These are phyloP conservation scores for Termitomyces sp. DNA, from an alignment of 768 basidiomycete genomes.

Conservation along the genomic window DNA sequence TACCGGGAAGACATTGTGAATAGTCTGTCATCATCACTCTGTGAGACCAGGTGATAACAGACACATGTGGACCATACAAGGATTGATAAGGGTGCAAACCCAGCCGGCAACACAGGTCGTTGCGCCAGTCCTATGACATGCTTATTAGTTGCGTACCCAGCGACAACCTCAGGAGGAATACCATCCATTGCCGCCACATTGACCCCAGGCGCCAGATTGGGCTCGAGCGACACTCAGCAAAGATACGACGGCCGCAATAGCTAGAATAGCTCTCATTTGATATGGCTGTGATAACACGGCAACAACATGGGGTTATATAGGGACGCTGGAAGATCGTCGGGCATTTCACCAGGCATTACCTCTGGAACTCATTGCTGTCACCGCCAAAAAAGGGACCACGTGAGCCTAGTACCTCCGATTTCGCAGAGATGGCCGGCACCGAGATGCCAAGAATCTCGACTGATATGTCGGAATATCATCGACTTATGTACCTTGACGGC, in stretches of 20 bases:
- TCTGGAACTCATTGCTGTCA: neutral
- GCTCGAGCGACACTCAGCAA: constrained; percentile 20
- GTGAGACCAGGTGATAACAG: neutral
- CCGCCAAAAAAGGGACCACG: neutral
- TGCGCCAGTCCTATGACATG: constrained; percentile 30
- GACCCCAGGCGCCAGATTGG: constrained; percentile 36
- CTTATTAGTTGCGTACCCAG: neutral
- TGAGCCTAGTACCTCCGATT: constrained; percentile 1
- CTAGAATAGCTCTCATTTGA: constrained; percentile 13
- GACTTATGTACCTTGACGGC: neutral
- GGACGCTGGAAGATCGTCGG: constrained; percentile 10
- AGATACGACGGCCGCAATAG: constrained; percentile 7
- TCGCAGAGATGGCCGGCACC: neutral
- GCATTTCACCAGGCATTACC: constrained; percentile 1
- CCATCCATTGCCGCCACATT: constrained; percentile 40
- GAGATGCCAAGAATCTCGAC: neutral
- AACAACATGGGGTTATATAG: constrained; percentile 5
- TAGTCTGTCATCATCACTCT: constrained; percentile 31
- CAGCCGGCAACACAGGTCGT: constrained; percentile 40
- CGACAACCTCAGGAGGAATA: neutral
- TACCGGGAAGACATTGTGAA: constrained; percentile 47
- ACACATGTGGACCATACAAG: constrained; percentile 26
- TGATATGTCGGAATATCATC: neutral
- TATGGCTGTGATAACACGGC: neutral
- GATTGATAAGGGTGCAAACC: constrained; percentile 34